Base-by-base conservation (phyloP, 1,284 basidiomycete species). In the Trametes polyzona region DNA sequence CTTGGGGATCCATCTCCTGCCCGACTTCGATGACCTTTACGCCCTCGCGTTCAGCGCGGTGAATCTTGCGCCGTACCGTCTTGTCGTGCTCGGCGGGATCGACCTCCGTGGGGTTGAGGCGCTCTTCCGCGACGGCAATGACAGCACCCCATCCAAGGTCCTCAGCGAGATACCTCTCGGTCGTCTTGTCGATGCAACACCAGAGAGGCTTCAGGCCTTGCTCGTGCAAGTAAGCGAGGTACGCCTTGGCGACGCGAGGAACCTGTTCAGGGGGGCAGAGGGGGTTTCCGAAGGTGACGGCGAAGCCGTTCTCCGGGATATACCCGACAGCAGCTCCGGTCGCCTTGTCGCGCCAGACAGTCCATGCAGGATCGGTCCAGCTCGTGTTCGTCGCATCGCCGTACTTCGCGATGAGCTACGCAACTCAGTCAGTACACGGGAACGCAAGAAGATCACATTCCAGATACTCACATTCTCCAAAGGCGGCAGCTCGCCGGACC, bases 351-450 rank as follows among this genome's bases (percentile, higher is more conserved):
- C 80, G 73, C 81, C 81, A 83, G 23, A 83, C 71, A 26, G 76
- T 71, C 74, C 80, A 83, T n/a, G 79, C 72, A n/a, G 79, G 77
- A 62, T 83, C 81, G 14, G 80, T 71, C 79, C 79, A 82, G 3
- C 79, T 78, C 17, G 81, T 83, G 65, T 82, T 83, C 57, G 80
- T 78, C 33, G 81, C 78, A 60, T 83, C 80, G 36, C 82, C 81
- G 65, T 82, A 83, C 60, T 79, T 77, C 33, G 79, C 80, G 56
- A 83, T 80, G 29, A 82, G 72, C 69, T 80, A 46, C 23, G 30
- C 9, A 30, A 2, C 7, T 17, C 11, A n/a, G 37, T 39, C 47
- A 40, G 17, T 0, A 37, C 23, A 4, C 32, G 16, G 12, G 1
- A 4, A 16, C 26, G 16, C 4, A 43, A 30, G 4, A 27, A 6